These are phyloP conservation scores for Sanghuangporus baumii DNA, from an alignment of 1,284 basidiomycete species.

Conservation along the genomic window DNA sequence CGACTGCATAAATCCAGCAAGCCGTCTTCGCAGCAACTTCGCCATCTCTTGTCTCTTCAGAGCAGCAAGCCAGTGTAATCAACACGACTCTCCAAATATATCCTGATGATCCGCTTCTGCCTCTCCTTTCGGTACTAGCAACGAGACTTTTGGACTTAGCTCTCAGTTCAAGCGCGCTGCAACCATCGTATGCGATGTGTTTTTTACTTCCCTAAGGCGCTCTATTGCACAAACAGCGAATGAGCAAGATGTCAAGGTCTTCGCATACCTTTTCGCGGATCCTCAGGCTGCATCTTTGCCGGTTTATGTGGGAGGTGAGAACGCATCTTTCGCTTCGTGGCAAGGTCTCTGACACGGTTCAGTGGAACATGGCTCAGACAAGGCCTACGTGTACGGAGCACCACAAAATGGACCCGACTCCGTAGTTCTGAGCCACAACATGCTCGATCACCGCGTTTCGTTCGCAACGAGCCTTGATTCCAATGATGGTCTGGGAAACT, in stretches of 20 bases:
- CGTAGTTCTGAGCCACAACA: slow-evolving; percentile 30
- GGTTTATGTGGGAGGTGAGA: neutral
- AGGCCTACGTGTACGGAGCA: slow-evolving; percentile 35
- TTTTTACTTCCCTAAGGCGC: slow-evolving; percentile 37
- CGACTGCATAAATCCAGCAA: slow-evolving; percentile 26
- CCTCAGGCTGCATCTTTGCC: slow-evolving; percentile 31
- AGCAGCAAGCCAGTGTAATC: slow-evolving; percentile 24
- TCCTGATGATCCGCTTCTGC: slow-evolving; percentile 41
- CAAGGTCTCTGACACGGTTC: neutral
- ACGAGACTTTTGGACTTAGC: slow-evolving; percentile 42
- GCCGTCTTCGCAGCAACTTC: slow-evolving; percentile 27
- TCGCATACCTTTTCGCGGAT: slow-evolving; percentile 45
- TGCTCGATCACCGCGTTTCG: slow-evolving; percentile 50
- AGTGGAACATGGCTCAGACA: slow-evolving; percentile 38
- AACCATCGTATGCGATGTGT: slow-evolving; percentile 37
- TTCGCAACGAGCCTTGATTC: slow-evolving; percentile 43
- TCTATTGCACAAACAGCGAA: slow-evolving; percentile 35
- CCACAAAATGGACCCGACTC: slow-evolving; percentile 25
- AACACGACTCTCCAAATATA: slow-evolving; percentile 38
- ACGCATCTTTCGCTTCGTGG: neutral
- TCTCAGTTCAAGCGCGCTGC: slow-evolving; percentile 39
- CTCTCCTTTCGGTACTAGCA: slow-evolving; percentile 46
- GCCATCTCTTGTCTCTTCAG: slow-evolving; percentile 28
- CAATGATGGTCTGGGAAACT: slow-evolving; percentile 40
- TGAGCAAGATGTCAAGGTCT: slow-evolving; percentile 36